Base-by-base conservation (phyloP, 345 rosid genomes). In the Aethionema arabicum region DNA sequence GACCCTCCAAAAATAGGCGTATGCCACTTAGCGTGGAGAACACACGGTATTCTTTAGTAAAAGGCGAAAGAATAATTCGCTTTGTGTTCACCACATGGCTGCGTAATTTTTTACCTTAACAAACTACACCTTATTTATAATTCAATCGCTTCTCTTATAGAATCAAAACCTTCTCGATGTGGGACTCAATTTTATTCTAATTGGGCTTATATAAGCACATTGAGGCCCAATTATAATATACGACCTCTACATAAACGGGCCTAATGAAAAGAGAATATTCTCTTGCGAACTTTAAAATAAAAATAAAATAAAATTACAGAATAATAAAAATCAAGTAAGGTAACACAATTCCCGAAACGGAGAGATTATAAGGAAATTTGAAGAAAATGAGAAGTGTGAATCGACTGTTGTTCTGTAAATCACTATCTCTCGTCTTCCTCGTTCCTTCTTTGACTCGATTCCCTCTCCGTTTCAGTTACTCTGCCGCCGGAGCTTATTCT, bases 301-400 rank as follows among this genome's bases (percentile, higher is more conserved):
- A 4, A 9, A 10, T 3, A 41, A 41, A 41, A 1, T n/a, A n/a
- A 41, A 41, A 11, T 6, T 6, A 41, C 7, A 10, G 45, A 41
- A 41, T 41, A 41, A 41, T 41, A 2, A 4, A 4, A 35, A 35
- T 3, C 27, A 8, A 10, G 12, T 11, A n/a, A 8, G 27, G 14
- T 5, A 47, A 36, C 52, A 49, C 56, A 39, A 44, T 57, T 50
- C 59, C 69, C 66, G 5, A 35, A 15, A 53, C 37, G n/a, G 2
- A 7, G 46, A 6, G 27, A 38, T 32, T 6, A 29, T 8, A 27
- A 44, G 10, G 11, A 21, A 47, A 35, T 8, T 52, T 15, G 6
- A n/a, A 13, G 11, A 35, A 44, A 54, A 82, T 82, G 90, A 74
- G 74, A 67, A 79, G 70, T 50, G 77, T 78, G 50, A 76, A 83